These are phyloP conservation scores for Triangularia setosa DNA, from an alignment of 2,329 filamentous ascomycete genomes.

Conservation along the genomic window DNA sequence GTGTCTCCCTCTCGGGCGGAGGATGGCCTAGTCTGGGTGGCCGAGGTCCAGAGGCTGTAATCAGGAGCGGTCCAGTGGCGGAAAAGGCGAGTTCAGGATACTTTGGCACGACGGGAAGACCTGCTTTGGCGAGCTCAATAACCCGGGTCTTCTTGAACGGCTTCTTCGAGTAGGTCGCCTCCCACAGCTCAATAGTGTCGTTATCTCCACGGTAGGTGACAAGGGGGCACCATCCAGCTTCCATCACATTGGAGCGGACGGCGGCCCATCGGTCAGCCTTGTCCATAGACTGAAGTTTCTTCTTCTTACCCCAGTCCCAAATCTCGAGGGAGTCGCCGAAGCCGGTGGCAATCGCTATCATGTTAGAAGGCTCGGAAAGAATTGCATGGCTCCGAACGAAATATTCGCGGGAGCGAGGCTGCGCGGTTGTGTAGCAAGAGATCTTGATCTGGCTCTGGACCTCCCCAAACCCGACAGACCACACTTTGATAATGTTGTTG, in stretches of 20 bases:
- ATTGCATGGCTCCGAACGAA: constrained; percentile 42
- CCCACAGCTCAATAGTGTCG: constrained; percentile 33
- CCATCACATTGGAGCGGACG: constrained; percentile 34
- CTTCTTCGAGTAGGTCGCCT: constrained; percentile 32
- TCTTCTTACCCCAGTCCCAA: constrained; percentile 38
- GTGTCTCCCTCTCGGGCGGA: constrained; percentile 35
- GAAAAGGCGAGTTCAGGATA: constrained; percentile 40
- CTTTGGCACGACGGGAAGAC: constrained; percentile 36
- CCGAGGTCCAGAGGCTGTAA: constrained; percentile 37
- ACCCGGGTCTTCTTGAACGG: constrained; percentile 34
- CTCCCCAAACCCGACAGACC: constrained; percentile 26
- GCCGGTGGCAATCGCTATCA: constrained; percentile 37
- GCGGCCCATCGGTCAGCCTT: constrained; percentile 38
- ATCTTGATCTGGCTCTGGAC: constrained; percentile 35
- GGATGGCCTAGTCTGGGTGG: constrained; percentile 37
- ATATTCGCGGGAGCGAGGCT: constrained; percentile 38
- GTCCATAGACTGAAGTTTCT: constrained; percentile 37
- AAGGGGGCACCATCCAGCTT: constrained; percentile 32
- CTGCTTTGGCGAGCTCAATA: constrained; percentile 35
- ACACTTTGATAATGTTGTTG: constrained; percentile 30
- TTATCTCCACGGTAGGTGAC: constrained; percentile 34
- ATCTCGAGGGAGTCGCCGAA: constrained; percentile 39
- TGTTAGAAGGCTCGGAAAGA: constrained; percentile 36
- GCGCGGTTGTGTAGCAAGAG: constrained; percentile 37
- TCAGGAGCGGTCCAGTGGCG: constrained; percentile 36